phyloP scores from a whole-genome alignment of 179 eudicot genomes.

The Silene coronaria region DNA sequence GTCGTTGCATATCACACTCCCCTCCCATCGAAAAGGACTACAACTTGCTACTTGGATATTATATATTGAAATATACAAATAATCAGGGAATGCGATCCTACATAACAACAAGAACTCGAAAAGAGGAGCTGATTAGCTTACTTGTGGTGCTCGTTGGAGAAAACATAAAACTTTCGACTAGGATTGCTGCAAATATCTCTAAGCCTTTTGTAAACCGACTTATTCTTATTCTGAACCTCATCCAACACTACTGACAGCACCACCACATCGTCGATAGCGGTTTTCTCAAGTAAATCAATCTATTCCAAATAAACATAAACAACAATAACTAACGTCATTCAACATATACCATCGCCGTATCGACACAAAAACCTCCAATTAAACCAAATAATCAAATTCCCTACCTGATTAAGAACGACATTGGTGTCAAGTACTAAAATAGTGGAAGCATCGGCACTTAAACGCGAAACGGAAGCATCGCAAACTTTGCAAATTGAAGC shows the following conservation, averaged over 20 bases:
- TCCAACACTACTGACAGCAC: conserved; percentile 82
- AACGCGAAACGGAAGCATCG: conserved; percentile 50
- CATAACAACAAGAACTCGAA: background rate
- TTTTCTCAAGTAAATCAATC: conserved; percentile 94
- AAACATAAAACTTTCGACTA: conserved; percentile 65
- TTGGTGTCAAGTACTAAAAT: conserved; percentile 72
- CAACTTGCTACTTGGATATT: background rate
- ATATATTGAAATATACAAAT: background rate
- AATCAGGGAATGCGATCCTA: background rate
- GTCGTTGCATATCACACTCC: background rate
- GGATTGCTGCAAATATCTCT: conserved; percentile 77
- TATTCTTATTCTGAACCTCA: conserved; percentile 84
- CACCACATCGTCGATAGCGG: conserved; percentile 77
- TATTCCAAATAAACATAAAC: conserved; percentile 10
- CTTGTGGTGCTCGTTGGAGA: conserved; percentile 91
- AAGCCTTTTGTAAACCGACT: conserved; percentile 73
- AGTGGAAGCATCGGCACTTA: conserved; percentile 44
- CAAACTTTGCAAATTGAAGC: conserved; percentile 61
- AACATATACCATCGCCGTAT: background rate
- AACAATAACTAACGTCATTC: background rate
- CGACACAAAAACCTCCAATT: background rate
- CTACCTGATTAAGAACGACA: conserved; percentile 88
- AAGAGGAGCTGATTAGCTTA: conserved; percentile 26
- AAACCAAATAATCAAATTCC: background rate
- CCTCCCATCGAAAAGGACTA: background rate